Base-by-base conservation (phyloP, 2,329 filamentous ascomycete genomes). In the Iodosphaeria phyllophila region DNA sequence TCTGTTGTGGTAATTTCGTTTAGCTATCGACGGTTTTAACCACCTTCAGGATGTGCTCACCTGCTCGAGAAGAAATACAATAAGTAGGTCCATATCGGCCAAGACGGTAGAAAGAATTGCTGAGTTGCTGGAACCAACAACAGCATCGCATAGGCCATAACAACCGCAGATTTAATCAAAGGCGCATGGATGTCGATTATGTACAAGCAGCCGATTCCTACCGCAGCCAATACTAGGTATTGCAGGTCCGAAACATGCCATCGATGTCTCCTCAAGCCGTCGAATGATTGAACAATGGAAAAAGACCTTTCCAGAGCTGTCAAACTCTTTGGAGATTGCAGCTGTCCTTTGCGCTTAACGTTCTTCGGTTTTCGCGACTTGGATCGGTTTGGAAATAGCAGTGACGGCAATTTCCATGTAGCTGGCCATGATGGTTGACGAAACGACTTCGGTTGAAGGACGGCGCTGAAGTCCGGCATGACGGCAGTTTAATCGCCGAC, bases 31-130 rank as follows among this genome's bases (percentile, higher is more conserved):
- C 32, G 35, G 41, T 34, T 11, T 12, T 2, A 8, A 16, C 11
- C 23, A 13, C 12, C 16, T 13, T 8, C 19, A 12, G 18, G 10
- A n/a, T 15, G 24, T 11, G 18, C 24, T 20, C 25, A 92, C 82
- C 86, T 76, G 60, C 78, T 89, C 34, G 75, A 74, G 50, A 89
- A 92, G 56, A 92, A 93, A 47, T 92, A 80, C 24, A 93, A 57
- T 20, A 93, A 60, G 68, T 84, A 95, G 13, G 72, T 74, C 48
- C 79, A 74, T 34, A 92, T 80, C 5, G 80, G 75, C 30, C 89
- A 59, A 26, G 83, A 83, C 7, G 86, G 84, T 20, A 92, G 59
- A 46, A 92, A 82, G 49, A 93, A 92, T 48, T 95, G 86, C 34
- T 80, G 66, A 4, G 84, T 91, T 25, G 80, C 64, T 5, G 86